Evolutionary conservation across 495 filamentous ascomycete species (phyloP).

Genomic region (Penicillium chermesinum): DNA sequence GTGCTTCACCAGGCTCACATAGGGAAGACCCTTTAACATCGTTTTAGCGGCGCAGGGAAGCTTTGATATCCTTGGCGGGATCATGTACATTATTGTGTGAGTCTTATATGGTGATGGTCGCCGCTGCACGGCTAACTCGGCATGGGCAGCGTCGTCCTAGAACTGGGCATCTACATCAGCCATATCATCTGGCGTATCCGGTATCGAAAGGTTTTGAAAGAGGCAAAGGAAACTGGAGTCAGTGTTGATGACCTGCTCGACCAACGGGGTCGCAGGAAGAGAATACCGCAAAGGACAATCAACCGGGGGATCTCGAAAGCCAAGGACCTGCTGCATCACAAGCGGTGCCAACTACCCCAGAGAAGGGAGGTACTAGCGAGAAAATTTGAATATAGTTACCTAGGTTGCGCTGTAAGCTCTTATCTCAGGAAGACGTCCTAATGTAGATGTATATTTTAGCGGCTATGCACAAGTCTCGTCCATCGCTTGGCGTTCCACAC

Average conservation of each 20-base stretch:
- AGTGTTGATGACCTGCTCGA: slow-evolving; percentile 61
- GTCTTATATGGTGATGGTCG: slow-evolving; percentile 2
- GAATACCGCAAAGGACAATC: slow-evolving; percentile 3
- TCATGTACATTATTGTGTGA: slow-evolving; percentile 65
- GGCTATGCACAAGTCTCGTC: too few relatives aligned
- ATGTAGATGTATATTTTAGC: too few relatives aligned
- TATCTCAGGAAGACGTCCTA: neutral
- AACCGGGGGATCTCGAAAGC: neutral
- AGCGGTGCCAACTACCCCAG: neutral
- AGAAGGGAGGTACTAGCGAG: neutral
- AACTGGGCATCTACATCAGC: slow-evolving; percentile 63
- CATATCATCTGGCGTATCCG: slow-evolving; percentile 64
- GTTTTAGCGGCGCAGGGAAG: slow-evolving; percentile 55
- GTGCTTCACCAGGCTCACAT: slow-evolving; percentile 1
- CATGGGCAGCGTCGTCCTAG: slow-evolving; percentile 52
- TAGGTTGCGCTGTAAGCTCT: too few relatives aligned
- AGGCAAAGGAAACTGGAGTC: slow-evolving; percentile 51
- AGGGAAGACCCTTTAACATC: slow-evolving; percentile 3
- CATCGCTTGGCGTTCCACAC: too few relatives aligned
- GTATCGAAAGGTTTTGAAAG: slow-evolving; percentile 53
- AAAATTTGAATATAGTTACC: neutral
- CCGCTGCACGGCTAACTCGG: neutral
- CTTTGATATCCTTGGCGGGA: slow-evolving; percentile 66
- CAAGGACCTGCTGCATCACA: neutral
- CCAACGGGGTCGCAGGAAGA: slow-evolving; percentile 5